Evolutionary conservation across 208 protist genomes (phyloP), one percentile per base, ranked within the genome.

Genomic region (Herpetomonas samuelpessoai): DNA sequence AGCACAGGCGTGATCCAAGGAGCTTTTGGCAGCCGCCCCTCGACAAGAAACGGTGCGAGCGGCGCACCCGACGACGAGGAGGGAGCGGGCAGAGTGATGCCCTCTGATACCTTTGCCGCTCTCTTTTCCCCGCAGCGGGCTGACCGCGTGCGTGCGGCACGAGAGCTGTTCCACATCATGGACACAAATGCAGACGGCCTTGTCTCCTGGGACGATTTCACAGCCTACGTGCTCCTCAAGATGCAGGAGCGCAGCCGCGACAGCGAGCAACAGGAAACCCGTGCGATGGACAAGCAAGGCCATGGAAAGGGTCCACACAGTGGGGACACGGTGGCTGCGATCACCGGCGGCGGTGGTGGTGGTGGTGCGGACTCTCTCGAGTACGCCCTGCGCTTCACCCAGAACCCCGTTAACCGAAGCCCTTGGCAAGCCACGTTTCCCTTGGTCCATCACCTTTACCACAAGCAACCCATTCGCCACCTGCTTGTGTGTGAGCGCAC

Each of bases 381-480:
- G 38, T 44, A 67, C 49, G 48, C 28, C 0, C 54, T 88, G 14
- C 64, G 58, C 41, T 87, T 85, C 58, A 62, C 71, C 1, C 58
- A 45, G 30, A 38, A 46, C 0, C 86, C 89, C 10, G 67, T 66
- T 1, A 91, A 91, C 68, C 62, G 61, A 3, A 85, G 72, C 67
- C 62, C 60, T 3, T 96, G 83, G 84, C 75, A 79, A 51, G 49
- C 71, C 25, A 57, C 74, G 49, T 87, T 83, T 68, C 86, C 90
- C 9, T 66, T 85, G 18, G 81, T 93, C 2, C 79, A 81, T 35
- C 69, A 84, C 55, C 74, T 96, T 41, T 93, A 86, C 51, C 90
- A 96, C 75, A 73, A 70, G 27, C 63, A 82, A 49, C 66, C 83
- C 22, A 83, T 96, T 50, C 80, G 67, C 3, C 71, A 80, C 46